Evolutionary conservation across 148 eudicot genomes (phyloP), one percentile per base, ranked within the genome.

Genomic region (Amaranthus hypochondriacus): DNA sequence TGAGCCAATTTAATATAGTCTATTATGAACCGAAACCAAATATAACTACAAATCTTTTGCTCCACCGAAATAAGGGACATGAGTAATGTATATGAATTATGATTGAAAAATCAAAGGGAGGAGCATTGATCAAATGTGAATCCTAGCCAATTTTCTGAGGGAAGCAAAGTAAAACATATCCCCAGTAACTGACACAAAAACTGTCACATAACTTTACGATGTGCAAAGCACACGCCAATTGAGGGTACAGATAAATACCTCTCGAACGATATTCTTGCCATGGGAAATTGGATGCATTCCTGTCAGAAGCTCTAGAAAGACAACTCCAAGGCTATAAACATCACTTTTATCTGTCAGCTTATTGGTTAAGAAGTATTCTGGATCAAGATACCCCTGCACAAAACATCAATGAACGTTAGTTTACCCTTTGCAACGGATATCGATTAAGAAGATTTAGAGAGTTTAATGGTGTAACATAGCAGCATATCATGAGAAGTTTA

Each of bases 241-340:
- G 7, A 54, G 49, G 21, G 47, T 61, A 67, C 15, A 15, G 59
- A 72, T 5, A 13, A 42, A 9, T 85, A 88, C 96, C 92, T 88
- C 90, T 18, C 88, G 81, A 49, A 87, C 92, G 14, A 90, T 87
- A 77, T 90, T 84, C 73, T 90, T 90, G 58, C 96, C 92, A 63
- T 81, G 92, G 54, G 80, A 74, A 64, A 90, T 88, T 12, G 96
- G 92, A 7, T 81, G 92, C 90, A 85, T 83, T 62, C 89, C 96
- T 14, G 96, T 88, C 78, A 90, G 58, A 58, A 88, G 84, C 77
- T 90, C 90, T 2, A 90, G 84, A 78, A 88, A 85, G 12, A 90
- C 92, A 64, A 90, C 87, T 44, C 96, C 96, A 52, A 90, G 87
- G 76, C 96, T 90, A 72, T 88, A 90, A 62, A 90, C 96, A 53